Evolutionary conservation across 1,139 yeast species (phyloP).

Genomic region (Geotrichum reessii): DNA sequence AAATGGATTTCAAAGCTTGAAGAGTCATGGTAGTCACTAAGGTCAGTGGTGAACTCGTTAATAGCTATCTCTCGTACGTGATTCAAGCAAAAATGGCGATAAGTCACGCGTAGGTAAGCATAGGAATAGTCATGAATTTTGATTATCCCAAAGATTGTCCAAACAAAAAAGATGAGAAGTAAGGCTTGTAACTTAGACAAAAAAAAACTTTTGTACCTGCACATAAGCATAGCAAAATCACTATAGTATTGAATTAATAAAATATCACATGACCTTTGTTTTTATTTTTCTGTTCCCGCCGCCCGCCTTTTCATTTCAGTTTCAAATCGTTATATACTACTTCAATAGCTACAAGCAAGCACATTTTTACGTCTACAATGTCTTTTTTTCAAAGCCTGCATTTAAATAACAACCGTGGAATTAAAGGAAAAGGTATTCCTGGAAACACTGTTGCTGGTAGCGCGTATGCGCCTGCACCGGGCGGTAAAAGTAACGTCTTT

Average conservation of each 20-base stretch:
- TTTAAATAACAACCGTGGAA: constrained; percentile 19
- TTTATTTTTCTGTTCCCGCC: constrained; percentile 1
- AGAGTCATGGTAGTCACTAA: neutral
- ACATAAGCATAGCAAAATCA: too few species aligned
- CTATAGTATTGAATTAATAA: too few species aligned
- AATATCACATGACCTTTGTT: constrained; percentile 10
- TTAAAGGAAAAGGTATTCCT: constrained; percentile 78
- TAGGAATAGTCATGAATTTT: neutral
- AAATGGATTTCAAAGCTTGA: neutral
- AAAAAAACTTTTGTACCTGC: neutral
- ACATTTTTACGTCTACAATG: constrained; percentile 25
- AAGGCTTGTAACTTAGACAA: neutral
- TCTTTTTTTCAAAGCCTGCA: constrained; percentile 53
- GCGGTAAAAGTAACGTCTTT: constrained; percentile 8
- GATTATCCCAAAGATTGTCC: neutral
- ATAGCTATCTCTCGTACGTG: neutral
- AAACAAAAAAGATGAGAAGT: neutral
- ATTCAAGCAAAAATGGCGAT: neutral
- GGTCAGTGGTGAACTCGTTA: neutral
- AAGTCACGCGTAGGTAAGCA: constrained; percentile 5
- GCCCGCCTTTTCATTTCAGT: neutral
- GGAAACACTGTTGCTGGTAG: constrained; percentile 45
- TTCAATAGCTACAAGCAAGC: neutral
- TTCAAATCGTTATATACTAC: neutral
- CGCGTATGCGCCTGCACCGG: neutral